Evolutionary conservation across 2,329 filamentous ascomycete genomes (phyloP).

Genomic region (Paecilomyces fulvus): DNA sequence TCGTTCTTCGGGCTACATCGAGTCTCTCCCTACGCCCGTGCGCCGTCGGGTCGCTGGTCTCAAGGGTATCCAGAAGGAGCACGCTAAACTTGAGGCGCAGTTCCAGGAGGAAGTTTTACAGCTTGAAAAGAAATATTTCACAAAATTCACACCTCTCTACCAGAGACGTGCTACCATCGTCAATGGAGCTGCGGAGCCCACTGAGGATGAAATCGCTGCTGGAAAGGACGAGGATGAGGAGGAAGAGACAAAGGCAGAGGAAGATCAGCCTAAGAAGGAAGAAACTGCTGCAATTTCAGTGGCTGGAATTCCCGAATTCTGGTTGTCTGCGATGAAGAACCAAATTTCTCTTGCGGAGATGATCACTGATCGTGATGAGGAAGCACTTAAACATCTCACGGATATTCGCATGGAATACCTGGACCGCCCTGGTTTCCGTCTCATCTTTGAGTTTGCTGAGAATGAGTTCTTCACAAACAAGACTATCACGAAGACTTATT

Average conservation of each 20-base stretch:
- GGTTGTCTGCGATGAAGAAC: conserved; percentile 99
- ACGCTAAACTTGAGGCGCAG: conserved; percentile 94
- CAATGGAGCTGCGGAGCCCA: conserved; percentile 79
- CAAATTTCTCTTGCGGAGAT: conserved; percentile 94
- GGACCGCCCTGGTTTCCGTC: conserved; percentile 92
- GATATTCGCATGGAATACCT: conserved; percentile 99
- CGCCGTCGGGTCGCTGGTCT: conserved; percentile 89
- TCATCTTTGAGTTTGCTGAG: conserved; percentile 93
- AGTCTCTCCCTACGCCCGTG: conserved; percentile 82
- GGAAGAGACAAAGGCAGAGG: conserved; percentile 53
- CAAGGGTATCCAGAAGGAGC: conserved; percentile 97
- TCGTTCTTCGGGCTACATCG: conserved; percentile 93
- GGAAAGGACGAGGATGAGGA: conserved; percentile 75
- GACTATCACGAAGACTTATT: conserved; percentile 95
- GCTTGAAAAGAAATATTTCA: conserved; percentile 99
- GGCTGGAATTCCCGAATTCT: conserved; percentile 94
- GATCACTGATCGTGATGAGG: conserved; percentile 96
- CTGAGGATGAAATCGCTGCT: conserved; percentile 74
- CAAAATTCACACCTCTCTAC: conserved; percentile 96
- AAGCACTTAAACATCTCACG: conserved; percentile 76
- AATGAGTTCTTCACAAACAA: conserved; percentile 99
- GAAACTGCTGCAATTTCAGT: conserved; percentile 42
- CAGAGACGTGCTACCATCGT: conserved; percentile 88
- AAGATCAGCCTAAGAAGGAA: conserved; percentile 45
- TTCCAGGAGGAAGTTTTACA: conserved; percentile 98